These are phyloP conservation scores for Phytophthora agathidicida DNA, from an alignment of 352 stramenopile species.

Conservation along the genomic window DNA sequence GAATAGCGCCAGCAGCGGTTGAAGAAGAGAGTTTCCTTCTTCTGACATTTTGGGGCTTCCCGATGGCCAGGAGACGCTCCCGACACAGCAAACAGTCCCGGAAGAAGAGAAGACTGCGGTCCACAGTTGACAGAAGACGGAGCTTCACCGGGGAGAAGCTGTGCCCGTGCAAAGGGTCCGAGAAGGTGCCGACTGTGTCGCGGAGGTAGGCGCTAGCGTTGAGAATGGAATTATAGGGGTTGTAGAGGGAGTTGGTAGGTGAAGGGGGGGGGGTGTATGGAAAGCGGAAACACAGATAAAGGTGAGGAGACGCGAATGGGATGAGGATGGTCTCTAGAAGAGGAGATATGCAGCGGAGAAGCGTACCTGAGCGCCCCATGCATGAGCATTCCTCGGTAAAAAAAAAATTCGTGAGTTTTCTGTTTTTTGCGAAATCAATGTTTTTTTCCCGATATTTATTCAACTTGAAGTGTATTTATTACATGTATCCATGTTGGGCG, in stretches of 20 bases:
- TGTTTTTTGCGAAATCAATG: too few relatives aligned
- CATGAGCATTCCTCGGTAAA: too few relatives aligned
- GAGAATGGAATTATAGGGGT: not conserved
- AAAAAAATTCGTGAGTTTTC: too few relatives aligned
- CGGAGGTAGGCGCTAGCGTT: slow-evolving; percentile 46
- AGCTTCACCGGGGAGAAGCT: slow-evolving; percentile 53
- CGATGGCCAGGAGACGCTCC: slow-evolving; percentile 51
- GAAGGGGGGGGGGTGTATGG: too few relatives aligned
- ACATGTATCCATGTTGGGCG: too few relatives aligned
- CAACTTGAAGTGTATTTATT: too few relatives aligned
- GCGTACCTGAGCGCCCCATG: slow-evolving; percentile 44
- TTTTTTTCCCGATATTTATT: too few relatives aligned
- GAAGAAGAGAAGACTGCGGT: slow-evolving; percentile 69
- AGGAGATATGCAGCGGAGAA: slow-evolving; percentile 4
- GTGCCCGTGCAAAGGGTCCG: slow-evolving; percentile 63
- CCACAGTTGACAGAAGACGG: slow-evolving; percentile 41
- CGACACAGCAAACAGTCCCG: slow-evolving; percentile 62
- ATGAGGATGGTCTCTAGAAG: not conserved
- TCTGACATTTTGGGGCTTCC: slow-evolving; percentile 8
- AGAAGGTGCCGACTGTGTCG: slow-evolving; percentile 40
- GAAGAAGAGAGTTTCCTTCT: slow-evolving; percentile 2
- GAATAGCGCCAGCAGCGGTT: not conserved
- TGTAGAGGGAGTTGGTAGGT: not conserved
- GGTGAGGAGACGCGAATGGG: not conserved
- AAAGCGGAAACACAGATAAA: not conserved